phyloP scores from a whole-genome alignment of 352 stramenopile genomes.

The Phytophthora kernoviae region DNA sequence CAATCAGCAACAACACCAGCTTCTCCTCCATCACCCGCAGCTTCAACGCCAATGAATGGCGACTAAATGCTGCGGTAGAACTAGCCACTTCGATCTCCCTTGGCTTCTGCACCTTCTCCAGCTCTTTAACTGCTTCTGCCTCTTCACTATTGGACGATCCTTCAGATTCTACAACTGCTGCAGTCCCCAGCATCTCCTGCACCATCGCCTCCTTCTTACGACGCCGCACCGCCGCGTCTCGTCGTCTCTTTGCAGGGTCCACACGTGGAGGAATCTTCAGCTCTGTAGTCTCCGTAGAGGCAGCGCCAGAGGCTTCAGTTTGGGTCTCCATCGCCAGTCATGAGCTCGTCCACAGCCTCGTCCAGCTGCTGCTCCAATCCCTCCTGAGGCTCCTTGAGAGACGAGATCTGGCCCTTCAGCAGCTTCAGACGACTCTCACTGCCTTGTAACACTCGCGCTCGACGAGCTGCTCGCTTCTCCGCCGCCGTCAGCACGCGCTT shows the following conservation, averaged over 20 bases:
- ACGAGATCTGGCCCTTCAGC: constrained; percentile 64
- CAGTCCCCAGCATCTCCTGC: constrained; percentile 47
- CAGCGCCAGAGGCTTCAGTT: background rate
- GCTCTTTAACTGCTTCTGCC: constrained; percentile 5
- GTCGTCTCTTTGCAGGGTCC: constrained; percentile 66
- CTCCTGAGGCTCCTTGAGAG: constrained; percentile 47
- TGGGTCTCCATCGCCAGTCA: constrained; percentile 16
- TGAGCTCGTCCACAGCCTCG: constrained; percentile 49
- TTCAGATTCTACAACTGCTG: background rate
- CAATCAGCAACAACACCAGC: constrained; percentile 55
- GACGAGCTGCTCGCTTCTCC: constrained; percentile 70
- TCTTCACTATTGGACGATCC: background rate
- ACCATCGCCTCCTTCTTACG: constrained; percentile 66
- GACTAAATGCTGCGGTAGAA: constrained; percentile 43
- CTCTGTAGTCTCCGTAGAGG: constrained; percentile 1
- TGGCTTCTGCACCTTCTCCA: background rate
- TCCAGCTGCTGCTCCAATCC: constrained; percentile 49
- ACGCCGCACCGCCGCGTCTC: constrained; percentile 65
- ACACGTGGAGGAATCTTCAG: constrained; percentile 54
- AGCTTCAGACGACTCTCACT: constrained; percentile 70
- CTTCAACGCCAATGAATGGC: constrained; percentile 56
- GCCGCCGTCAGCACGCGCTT: constrained; percentile 36
- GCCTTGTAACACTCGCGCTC: constrained; percentile 64
- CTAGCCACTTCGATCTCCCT: too few species aligned
- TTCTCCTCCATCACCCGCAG: constrained; percentile 65